Conservation (phyloP, 2,329 filamentous ascomycete species). For the Nemania abortiva region DNA sequence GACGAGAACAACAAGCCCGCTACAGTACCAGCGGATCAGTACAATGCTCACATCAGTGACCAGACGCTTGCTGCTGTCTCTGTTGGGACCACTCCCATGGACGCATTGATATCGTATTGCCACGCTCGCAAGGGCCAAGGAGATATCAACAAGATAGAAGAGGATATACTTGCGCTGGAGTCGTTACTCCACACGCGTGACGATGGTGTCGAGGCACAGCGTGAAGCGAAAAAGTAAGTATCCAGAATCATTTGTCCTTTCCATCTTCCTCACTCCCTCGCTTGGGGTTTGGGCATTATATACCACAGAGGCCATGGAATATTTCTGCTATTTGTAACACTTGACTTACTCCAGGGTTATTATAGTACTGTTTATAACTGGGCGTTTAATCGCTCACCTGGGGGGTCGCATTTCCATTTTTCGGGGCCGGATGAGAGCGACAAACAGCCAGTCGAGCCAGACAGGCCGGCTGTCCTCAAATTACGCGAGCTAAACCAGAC, state of each 20-base stretch:
- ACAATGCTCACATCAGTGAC: slow-evolving; percentile 37
- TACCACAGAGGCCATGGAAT: too few species aligned
- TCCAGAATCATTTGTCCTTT: not conserved
- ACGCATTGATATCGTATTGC: slow-evolving; percentile 54
- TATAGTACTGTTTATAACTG: slow-evolving; percentile 47
- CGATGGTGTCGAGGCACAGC: slow-evolving; percentile 51
- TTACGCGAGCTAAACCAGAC: slow-evolving; percentile 15
- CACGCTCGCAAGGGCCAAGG: slow-evolving; percentile 41
- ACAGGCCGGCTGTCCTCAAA: not conserved
- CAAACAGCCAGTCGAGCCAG: slow-evolving; percentile 19
- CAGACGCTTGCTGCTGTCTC: slow-evolving; percentile 44
- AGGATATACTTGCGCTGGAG: slow-evolving; percentile 48
- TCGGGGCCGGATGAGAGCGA: slow-evolving; percentile 36
- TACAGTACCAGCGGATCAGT: slow-evolving; percentile 51
- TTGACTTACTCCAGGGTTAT: not conserved
- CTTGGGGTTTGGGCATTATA: not conserved
- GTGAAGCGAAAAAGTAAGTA: slow-evolving; percentile 47
- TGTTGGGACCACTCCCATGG: slow-evolving; percentile 56
- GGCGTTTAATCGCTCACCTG: slow-evolving; percentile 45
- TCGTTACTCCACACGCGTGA: slow-evolving; percentile 48
- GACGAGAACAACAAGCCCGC: slow-evolving; percentile 47
- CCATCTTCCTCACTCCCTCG: not conserved
- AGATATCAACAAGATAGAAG: slow-evolving; percentile 42
- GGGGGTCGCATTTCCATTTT: slow-evolving; percentile 48
- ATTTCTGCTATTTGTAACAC: not conserved